Evolutionary conservation across 2,329 filamentous ascomycete genomes (phyloP), one percentile per base, ranked within the genome.

Genomic region (Xylaria sp.): DNA sequence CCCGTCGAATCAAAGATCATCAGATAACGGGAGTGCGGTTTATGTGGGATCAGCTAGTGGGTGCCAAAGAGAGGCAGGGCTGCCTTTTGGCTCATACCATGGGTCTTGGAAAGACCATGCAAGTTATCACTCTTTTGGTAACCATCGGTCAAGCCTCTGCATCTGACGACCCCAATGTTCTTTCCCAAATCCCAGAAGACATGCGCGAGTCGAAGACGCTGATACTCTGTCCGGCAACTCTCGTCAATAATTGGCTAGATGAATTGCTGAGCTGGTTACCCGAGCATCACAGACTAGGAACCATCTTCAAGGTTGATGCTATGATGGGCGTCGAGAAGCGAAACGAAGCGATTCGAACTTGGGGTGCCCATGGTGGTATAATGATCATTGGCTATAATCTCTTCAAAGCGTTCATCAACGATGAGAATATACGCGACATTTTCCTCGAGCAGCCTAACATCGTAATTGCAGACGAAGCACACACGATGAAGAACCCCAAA

Each of bases 21-120:
- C 94, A 98, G 76, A 84, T 97, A 55, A 84, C 88, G 0, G 94
- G 94, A 1, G 88, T 97, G 23, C 90, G 91, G 12, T 97, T 97
- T 79, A 87, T 98, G 84, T 98, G 94, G 93, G 90, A 93, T 72
- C 91, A 95, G 71, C 83, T 97, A 53, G 87, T 95, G 5, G 86
- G 90, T 64, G 78, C 82, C 1, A 81, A 84, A 3, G 81, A 83
- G 5, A 84, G 85, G 21, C 90, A 94, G 78, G 94, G 94, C 2
- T 97, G 93, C 76, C 84, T 97, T 13, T 84, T 97, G 23, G 92
- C 94, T 5, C 94, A 97, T 78, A 93, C 92, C 0, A 97, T 97
- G 94, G 94, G 94, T 1, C 82, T 97, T 2, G 94, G 94, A 18
- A 98, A 97, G 82, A 97, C 94, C 0, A 93, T 97, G 90, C 94